Conservation (phyloP, 805 yeast species). For the Starmerella bombi region DNA sequence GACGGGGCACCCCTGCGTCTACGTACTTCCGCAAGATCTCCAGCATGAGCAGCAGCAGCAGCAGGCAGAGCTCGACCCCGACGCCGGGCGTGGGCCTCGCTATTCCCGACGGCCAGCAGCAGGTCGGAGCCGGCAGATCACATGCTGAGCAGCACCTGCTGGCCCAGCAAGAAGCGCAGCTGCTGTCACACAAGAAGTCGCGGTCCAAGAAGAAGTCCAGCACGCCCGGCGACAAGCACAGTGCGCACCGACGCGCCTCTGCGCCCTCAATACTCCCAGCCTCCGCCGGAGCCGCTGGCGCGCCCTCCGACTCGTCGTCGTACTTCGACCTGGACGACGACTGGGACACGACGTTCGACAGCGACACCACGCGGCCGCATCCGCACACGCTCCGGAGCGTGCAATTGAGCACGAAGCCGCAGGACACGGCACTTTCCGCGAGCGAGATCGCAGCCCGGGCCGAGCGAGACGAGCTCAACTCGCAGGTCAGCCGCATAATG, state of each 20-base stretch:
- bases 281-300: slow-evolving; percentile 6
- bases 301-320: slow-evolving; percentile 19
- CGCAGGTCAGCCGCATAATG: slow-evolving; percentile 46
- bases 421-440: slow-evolving; percentile 9
- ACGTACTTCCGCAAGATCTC: slow-evolving; percentile 35
- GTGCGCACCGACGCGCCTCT: slow-evolving; percentile 1
- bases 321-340: slow-evolving; percentile 76
- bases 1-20: slow-evolving; percentile 47
- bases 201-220: slow-evolving; percentile 2
- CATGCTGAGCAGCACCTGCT: slow-evolving; percentile 32
- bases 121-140: slow-evolving; percentile 45
- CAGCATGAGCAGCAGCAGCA: slow-evolving; percentile 16
- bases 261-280: not conserved
- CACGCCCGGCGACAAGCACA: not conserved
- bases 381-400: slow-evolving; percentile 2
- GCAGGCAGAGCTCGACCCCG: not conserved
- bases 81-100: slow-evolving; percentile 6
- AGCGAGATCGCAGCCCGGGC: slow-evolving; percentile 29
- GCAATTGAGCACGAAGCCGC: slow-evolving; percentile 1
- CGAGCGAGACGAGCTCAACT: slow-evolving; percentile 44
- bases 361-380: slow-evolving; percentile 13
- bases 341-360: slow-evolving; percentile 71
- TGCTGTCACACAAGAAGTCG: slow-evolving; percentile 4
- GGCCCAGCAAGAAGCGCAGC: slow-evolving; percentile 2
- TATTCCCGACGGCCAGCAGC: slow-evolving; percentile 26